phyloP scores from a whole-genome alignment of 768 basidiomycete species.

The Lentinus brumalis region DNA sequence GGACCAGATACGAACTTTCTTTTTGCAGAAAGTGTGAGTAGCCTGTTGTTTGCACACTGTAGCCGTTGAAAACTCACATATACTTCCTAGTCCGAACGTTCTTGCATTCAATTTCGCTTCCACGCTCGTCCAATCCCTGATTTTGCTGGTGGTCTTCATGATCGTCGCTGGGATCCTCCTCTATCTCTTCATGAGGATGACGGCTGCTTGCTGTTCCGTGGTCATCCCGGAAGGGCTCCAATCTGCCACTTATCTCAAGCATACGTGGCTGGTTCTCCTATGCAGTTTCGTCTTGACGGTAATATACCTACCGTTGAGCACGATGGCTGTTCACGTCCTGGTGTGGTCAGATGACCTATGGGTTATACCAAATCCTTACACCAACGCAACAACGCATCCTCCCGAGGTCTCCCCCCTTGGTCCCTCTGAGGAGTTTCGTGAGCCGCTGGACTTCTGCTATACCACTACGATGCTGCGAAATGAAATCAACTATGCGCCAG shows the following conservation, averaged over 20 bases:
- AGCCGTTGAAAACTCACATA: slow-evolving; percentile 3
- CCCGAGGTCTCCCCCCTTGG: slow-evolving; percentile 56
- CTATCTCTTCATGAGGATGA: slow-evolving; percentile 58
- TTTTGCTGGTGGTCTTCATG: slow-evolving; percentile 64
- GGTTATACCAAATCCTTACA: slow-evolving; percentile 70
- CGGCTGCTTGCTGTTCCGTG: slow-evolving; percentile 49
- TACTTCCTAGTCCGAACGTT: slow-evolving; percentile 58
- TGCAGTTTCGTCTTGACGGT: slow-evolving; percentile 67
- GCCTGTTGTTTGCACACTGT: background rate
- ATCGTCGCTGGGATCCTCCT: slow-evolving; percentile 53
- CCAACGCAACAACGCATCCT: slow-evolving; percentile 53
- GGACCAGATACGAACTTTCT: slow-evolving; percentile 56
- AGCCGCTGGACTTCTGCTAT: slow-evolving; percentile 74
- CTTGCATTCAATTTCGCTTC: slow-evolving; percentile 75
- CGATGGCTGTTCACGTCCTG: slow-evolving; percentile 74
- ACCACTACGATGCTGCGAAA: slow-evolving; percentile 76
- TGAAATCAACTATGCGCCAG: slow-evolving; percentile 68
- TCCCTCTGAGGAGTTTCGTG: slow-evolving; percentile 54
- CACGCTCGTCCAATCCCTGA: slow-evolving; percentile 56
- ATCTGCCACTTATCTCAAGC: slow-evolving; percentile 39
- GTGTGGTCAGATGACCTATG: slow-evolving; percentile 80
- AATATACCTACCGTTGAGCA: slow-evolving; percentile 76
- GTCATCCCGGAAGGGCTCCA: slow-evolving; percentile 58
- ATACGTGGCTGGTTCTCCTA: slow-evolving; percentile 57
- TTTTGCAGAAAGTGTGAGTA: slow-evolving; percentile 69